These are phyloP conservation scores for Helotiales sp. DNA, from an alignment of 2,329 filamentous ascomycete genomes.

Conservation along the genomic window DNA sequence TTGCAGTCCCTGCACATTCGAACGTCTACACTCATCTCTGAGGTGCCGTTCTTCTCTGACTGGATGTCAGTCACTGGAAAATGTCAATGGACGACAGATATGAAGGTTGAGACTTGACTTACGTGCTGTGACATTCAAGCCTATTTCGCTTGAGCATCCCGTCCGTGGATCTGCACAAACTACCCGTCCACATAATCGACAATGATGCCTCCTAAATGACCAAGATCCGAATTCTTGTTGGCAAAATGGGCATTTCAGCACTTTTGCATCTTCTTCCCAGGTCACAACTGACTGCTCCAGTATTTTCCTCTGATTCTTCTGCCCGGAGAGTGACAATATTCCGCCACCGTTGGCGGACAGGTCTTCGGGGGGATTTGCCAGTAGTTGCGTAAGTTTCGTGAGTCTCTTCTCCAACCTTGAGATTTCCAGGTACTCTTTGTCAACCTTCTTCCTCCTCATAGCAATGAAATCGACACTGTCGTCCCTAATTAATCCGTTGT, in stretches of 20 bases:
- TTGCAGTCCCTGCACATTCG: slow-evolving; percentile 93
- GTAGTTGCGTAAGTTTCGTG: slow-evolving; percentile 83
- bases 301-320: slow-evolving; percentile 76
- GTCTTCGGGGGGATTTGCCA: slow-evolving; percentile 77
- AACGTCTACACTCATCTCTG: slow-evolving; percentile 74
- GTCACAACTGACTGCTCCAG: slow-evolving; percentile 91
- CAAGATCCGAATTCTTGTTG: slow-evolving; percentile 95
- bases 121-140: slow-evolving; percentile 74
- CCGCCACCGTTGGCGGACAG: slow-evolving; percentile 54
- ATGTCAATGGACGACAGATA: slow-evolving; percentile 35
- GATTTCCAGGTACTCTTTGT: slow-evolving; percentile 85
- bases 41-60: slow-evolving; percentile 53
- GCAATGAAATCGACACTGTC: slow-evolving; percentile 73
- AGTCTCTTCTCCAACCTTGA: slow-evolving; percentile 89
- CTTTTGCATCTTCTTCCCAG: slow-evolving; percentile 89
- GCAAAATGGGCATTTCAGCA: slow-evolving; percentile 87
- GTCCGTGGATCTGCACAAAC: slow-evolving; percentile 90
- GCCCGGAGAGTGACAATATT: slow-evolving; percentile 64
- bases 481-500: slow-evolving; percentile 72
- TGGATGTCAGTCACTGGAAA: slow-evolving; percentile 44
- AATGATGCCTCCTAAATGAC: slow-evolving; percentile 92
- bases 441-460: slow-evolving; percentile 77
- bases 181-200: slow-evolving; percentile 88
- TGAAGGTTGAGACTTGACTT: slow-evolving; percentile 44
- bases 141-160: slow-evolving; percentile 82